Percentiles rank a stretch among this genome's conserved stretches.
phyloP scores from a whole-genome alignment of 2,329 filamentous ascomycete species.

The Leptographium galeiforme region DNA sequence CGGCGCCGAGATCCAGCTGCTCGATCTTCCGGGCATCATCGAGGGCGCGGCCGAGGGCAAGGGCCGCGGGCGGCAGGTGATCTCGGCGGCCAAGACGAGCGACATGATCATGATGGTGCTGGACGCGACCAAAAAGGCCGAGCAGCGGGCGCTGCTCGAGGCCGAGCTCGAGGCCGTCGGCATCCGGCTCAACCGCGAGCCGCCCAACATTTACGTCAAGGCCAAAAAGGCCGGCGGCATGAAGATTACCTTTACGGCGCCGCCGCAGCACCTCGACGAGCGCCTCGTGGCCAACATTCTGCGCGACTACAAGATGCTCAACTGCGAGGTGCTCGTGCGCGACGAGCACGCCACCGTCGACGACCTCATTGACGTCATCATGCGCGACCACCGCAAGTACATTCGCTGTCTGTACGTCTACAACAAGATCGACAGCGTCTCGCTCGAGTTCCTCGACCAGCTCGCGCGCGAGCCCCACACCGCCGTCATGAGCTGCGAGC shows the following conservation, averaged over 20 bases:
- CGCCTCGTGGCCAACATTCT: constrained; percentile 98
- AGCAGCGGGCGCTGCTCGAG: constrained; percentile 81
- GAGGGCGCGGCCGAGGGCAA: constrained; percentile 94
- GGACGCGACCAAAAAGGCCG: constrained; percentile 90
- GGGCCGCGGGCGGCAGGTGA: constrained; percentile 88
- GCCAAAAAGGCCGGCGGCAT: constrained; percentile 90
- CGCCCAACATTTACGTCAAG: constrained; percentile 98
- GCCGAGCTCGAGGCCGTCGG: constrained; percentile 90
- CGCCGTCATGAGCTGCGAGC: constrained; percentile 93
- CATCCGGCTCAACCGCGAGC: constrained; percentile 81
- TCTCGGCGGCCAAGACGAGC: constrained; percentile 95
- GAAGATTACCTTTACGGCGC: constrained; percentile 91
- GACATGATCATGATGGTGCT: constrained; percentile 94
- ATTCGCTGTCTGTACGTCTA: constrained; percentile 93
- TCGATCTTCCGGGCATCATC: constrained; percentile 96
- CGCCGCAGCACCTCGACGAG: constrained; percentile 86
- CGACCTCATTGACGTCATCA: constrained; percentile 98
- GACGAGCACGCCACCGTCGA: constrained; percentile 94
- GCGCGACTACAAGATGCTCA: constrained; percentile 96
- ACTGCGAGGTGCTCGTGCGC: constrained; percentile 88
- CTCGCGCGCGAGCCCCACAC: constrained; percentile 88
- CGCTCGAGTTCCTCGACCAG: constrained; percentile 82
- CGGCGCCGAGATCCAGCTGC: constrained; percentile 92
- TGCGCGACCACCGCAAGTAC: constrained; percentile 98
- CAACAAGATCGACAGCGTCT: constrained; percentile 98